phyloP scores from a whole-genome alignment of 805 yeast species.

The Hanseniaspora lindneri region DNA sequence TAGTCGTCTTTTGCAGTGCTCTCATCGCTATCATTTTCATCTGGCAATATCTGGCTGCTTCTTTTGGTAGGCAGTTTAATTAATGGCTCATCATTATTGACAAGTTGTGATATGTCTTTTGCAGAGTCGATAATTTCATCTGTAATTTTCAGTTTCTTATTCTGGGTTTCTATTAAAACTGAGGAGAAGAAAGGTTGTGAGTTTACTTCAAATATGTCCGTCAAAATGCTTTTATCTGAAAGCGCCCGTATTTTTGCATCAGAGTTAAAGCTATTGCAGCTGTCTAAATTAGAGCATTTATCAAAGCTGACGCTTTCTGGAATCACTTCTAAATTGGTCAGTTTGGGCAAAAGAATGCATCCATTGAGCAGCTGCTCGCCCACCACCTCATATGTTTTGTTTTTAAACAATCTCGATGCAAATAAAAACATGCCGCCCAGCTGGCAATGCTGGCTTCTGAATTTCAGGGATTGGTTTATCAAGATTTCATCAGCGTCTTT shows the following conservation, averaged over 20 bases:
- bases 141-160: no score
- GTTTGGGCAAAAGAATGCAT: slow-evolving; percentile 36
- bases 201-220: slow-evolving; percentile 2
- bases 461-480: slow-evolving; percentile 14
- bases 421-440: slow-evolving; percentile 44
- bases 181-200: not conserved
- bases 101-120: no score
- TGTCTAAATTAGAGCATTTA: slow-evolving; percentile 13
- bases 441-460: slow-evolving; percentile 32
- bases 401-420: slow-evolving; percentile 33
- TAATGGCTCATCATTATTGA: no score
- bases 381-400: slow-evolving; percentile 28
- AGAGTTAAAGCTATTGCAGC: slow-evolving; percentile 19
- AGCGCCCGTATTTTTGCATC: slow-evolving; percentile 21
- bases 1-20: not conserved
- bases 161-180: no score
- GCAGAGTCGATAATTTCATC: no score
- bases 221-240: slow-evolving; percentile 13
- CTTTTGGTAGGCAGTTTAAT: no score
- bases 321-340: slow-evolving; percentile 28
- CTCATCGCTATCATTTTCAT: not conserved
- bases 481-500: slow-evolving; percentile 16
- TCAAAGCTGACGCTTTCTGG: slow-evolving; percentile 34
- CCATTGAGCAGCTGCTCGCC: slow-evolving; percentile 39
- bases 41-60: no score